phyloP scores from a whole-genome alignment of 2,329 filamentous ascomycete genomes.

The Coniochaeta sp. region DNA sequence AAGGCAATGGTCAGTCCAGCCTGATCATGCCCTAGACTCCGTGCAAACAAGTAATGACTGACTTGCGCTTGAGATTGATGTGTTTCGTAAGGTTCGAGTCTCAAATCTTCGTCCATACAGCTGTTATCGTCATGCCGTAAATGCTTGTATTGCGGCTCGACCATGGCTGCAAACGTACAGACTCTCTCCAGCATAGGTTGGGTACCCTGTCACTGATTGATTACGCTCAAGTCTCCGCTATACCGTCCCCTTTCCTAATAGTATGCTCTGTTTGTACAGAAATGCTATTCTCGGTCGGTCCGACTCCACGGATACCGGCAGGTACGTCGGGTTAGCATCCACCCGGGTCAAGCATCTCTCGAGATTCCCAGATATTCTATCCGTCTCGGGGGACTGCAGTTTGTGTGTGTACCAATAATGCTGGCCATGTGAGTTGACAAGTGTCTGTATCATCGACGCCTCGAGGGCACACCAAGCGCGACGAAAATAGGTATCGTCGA shows the following conservation, averaged over 20 bases:
- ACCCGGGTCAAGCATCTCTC: neutral
- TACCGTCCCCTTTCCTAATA: neutral
- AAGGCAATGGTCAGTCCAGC: no score
- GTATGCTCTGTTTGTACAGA: neutral
- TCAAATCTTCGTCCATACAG: no score
- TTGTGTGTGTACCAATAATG: slow-evolving; percentile 20
- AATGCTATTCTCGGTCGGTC: neutral
- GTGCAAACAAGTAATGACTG: no score
- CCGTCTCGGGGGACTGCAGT: neutral
- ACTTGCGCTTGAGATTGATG: no score
- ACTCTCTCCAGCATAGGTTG: no score
- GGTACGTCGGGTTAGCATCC: neutral
- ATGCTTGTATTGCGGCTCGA: no score
- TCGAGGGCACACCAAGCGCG: slow-evolving; percentile 31
- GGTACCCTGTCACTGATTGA: no score
- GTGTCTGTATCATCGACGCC: slow-evolving; percentile 21
- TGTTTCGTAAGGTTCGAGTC: no score
- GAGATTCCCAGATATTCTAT: neutral
- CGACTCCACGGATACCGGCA: neutral
- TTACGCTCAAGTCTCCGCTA: no score
- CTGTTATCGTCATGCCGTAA: no score
- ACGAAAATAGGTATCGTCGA: slow-evolving; percentile 23
- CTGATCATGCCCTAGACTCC: no score
- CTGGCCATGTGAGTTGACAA: slow-evolving; percentile 20
- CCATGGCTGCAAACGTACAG: no score